Conservation (phyloP, 2,329 filamentous ascomycete genomes). For the Parastagonospora avenae region DNA sequence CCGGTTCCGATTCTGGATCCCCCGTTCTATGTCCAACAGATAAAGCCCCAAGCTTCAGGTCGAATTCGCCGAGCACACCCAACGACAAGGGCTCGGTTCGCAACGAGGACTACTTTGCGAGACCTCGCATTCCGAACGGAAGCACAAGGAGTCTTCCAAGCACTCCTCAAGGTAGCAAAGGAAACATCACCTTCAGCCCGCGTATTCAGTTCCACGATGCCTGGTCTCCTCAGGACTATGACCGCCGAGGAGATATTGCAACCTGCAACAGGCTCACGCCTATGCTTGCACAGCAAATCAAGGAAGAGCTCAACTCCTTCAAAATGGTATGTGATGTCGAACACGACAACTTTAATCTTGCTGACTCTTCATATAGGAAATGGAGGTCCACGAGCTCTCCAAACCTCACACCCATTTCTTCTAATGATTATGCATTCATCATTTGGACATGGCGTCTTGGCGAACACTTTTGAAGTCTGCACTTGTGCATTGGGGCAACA, state of each 20-base stretch:
- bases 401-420: constrained; percentile 99
- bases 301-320: constrained; percentile 98
- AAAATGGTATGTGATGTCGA: constrained; percentile 78
- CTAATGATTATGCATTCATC: constrained; percentile 63
- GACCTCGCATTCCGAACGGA: constrained; percentile 69
- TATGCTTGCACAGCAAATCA: constrained; percentile 97
- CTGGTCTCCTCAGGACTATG: constrained; percentile 94
- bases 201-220: constrained; percentile 95
- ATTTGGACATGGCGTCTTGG: constrained; percentile 50
- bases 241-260: constrained; percentile 91
- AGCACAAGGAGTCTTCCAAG: constrained; percentile 81
- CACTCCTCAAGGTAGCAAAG: constrained; percentile 70
- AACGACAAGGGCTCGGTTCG: constrained; percentile 52
- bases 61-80: constrained; percentile 86
- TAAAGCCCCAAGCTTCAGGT: constrained; percentile 66
- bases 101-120: constrained; percentile 89
- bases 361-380: constrained; percentile 73
- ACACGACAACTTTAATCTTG: background rate
- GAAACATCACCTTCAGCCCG: constrained; percentile 79
- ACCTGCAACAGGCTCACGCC: constrained; percentile 98
- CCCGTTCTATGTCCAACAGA: constrained; percentile 70
- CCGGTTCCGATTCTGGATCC: constrained; percentile 69
- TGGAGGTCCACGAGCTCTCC: constrained; percentile 98
- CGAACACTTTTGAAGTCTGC: constrained; percentile 44
- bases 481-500: constrained; percentile 44